Base-by-base conservation (phyloP, 495 filamentous ascomycete species). In the Neurospora discreta region DNA sequence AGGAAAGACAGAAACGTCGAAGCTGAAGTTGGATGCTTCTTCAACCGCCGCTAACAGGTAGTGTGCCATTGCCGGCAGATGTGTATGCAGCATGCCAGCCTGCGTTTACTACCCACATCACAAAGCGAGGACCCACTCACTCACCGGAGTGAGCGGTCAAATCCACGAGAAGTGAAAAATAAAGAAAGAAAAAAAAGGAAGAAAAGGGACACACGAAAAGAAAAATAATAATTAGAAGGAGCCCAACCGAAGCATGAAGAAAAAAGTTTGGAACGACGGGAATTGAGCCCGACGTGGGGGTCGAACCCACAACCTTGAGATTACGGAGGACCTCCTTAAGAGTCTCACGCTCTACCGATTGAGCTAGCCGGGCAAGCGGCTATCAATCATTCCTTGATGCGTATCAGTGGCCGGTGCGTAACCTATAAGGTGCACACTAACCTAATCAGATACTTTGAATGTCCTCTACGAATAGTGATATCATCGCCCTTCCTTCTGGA, bases 331-430 rank as follows among this genome's bases (percentile, higher is more conserved):
- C 16, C 52, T 60, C 13, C 23, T 89, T 89, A 90, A 90, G 87
- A 90, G 88, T 89, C 88, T 88, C 85, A 89, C 88, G 88, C 88
- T 89, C 88, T 89, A 88, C 87, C 87, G 87, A 90, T 89, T 89
- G 88, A 90, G 87, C 87, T 89, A 90, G 85, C 87, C 76, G 69
- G 69, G 69, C 69, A 60, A 60, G 52, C 52, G 52, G 52, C 52
- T 60, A 60, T 60, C 52, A 60, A 60, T 60, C 52, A 60, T 33
- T 60, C 52, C 52, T 60, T 33, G 26, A 60, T 60, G 5, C 0
- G 7, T 0, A 15, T 1, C 0, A 2, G 5, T 5, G 2, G 0
- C 23, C 16, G 20, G 3, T 30, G 4, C 1, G 3, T 11, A 11
- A 5, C 20, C 15, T 58, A 58, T 58, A 30, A 26, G n/a, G 43